Evolutionary conservation across 345 rosid species (phyloP), one percentile per base, ranked within the genome.

Genomic region (Kandelia obovata): DNA sequence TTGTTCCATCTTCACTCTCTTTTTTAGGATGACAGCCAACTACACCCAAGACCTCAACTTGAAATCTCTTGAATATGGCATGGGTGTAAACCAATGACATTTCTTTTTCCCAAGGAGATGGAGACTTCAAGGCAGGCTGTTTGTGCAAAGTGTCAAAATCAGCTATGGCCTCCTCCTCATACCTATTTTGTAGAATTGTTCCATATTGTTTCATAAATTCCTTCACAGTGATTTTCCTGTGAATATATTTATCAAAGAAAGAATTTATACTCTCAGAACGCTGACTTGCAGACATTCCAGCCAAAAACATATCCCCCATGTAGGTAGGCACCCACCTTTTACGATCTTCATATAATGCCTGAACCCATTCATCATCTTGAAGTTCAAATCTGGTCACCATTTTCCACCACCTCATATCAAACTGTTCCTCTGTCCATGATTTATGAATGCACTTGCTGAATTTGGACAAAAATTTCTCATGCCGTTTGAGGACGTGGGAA

Each of bases 121-220:
- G 77, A 62, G 77, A 74, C 62, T 68, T 74, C 49, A 68, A 23
- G 49, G 72, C 77, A 37, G 77, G 68, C 28, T 61, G 77, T 68
- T 74, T 74, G 52, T 74, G 72, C 47, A 58, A 68, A 30, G 77
- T 74, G 28, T 74, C 77, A 49, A 68, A 74, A 68, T 74, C 77
- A 17, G 77, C 77, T 61, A 61, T 63, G 21, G 73, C 61, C 49
- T 74, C 77, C 52, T 74, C 77, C 27, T 74, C 72, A 6, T 68
- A 68, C 35, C 77, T 67, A 46, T 68, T 62, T 56, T 74, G 73
- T 19, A 74, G 67, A 46, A 74, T 74, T 11, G 47, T 46, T 47
- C 72, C 77, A 56, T 74, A 74, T 21, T 74, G 77, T 51, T 74
- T 74, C 72, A 74, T 74, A 35, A 74, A 74, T 67, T 74, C 77